Evolutionary conservation across 768 basidiomycete genomes (phyloP).

Genomic region (Lentinula edodes): DNA sequence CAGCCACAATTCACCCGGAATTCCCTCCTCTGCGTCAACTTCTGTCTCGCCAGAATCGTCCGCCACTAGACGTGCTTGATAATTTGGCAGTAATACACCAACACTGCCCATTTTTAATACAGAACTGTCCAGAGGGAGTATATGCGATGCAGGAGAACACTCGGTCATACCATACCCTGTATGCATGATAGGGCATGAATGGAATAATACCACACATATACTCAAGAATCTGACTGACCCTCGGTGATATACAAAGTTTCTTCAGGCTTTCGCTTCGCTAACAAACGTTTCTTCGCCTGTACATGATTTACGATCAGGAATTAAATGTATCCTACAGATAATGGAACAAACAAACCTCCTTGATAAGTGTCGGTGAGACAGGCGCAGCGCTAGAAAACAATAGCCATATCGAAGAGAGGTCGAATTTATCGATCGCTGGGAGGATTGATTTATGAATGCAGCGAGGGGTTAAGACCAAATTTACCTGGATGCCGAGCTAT

Average conservation of each 20-base stretch:
- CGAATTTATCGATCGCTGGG: slow-evolving; percentile 65
- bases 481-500: slow-evolving; percentile 66
- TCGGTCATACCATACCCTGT: slow-evolving; percentile 75
- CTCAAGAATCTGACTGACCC: neutral
- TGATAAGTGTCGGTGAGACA: slow-evolving; percentile 57
- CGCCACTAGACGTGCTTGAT: slow-evolving; percentile 67
- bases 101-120: slow-evolving; percentile 53
- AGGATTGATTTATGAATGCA: neutral
- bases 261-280: neutral
- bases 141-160: slow-evolving; percentile 67
- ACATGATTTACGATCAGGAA: slow-evolving; percentile 1
- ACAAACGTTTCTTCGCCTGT: neutral
- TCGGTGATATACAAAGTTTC: neutral
- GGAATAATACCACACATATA: no score
- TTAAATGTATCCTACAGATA: neutral
- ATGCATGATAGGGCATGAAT: neutral
- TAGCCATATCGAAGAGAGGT: slow-evolving; percentile 52
- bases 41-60: slow-evolving; percentile 53
- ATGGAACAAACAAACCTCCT: slow-evolving; percentile 28
- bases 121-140: slow-evolving; percentile 30
- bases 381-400: slow-evolving; percentile 81
- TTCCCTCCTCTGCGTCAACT: slow-evolving; percentile 44
- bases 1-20: slow-evolving; percentile 79
- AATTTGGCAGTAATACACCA: slow-evolving; percentile 67
- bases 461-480: neutral